Percentiles rank a stretch among this genome's conserved stretches.
phyloP scores from a whole-genome alignment of 352 stramenopile species.

The Phytophthora pseudosyringae region DNA sequence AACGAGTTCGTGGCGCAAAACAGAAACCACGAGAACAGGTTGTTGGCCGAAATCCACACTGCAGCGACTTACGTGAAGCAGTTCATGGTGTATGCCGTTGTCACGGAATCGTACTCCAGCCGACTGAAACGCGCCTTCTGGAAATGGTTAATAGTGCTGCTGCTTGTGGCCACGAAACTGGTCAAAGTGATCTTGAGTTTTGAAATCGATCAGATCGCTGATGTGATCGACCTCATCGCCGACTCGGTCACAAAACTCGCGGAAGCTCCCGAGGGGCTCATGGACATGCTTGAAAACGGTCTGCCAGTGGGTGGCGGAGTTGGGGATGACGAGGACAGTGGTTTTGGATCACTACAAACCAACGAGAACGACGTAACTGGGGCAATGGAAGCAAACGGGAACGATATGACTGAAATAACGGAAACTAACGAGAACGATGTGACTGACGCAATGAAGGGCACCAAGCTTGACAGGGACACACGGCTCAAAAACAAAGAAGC shows the following conservation, averaged over 20 bases:
- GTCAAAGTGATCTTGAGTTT: neutral
- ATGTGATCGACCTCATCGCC: conserved; percentile 4
- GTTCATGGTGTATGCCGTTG: conserved; percentile 7
- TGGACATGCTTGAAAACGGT: no score
- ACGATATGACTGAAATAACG: no score
- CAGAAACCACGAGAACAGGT: conserved; percentile 6
- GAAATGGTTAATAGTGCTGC: neutral
- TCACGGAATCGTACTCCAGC: conserved; percentile 6
- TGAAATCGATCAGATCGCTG: neutral
- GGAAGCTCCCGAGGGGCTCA: neutral
- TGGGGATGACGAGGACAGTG: no score
- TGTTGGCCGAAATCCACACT: conserved; percentile 14
- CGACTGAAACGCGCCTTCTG: neutral
- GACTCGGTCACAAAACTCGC: neutral
- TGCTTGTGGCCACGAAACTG: neutral
- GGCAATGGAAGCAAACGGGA: no score
- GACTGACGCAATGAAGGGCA: no score
- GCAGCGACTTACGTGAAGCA: conserved; percentile 11
- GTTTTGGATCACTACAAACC: no score
- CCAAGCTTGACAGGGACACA: no score
- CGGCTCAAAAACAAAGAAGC: no score
- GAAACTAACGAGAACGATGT: no score
- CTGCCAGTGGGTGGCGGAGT: no score
- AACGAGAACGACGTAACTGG: no score
- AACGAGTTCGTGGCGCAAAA: neutral